Percentiles rank a stretch among this genome's conserved stretches.
Conservation (phyloP, 768 basidiomycete species). For the Leccinum disarticulatum region DNA sequence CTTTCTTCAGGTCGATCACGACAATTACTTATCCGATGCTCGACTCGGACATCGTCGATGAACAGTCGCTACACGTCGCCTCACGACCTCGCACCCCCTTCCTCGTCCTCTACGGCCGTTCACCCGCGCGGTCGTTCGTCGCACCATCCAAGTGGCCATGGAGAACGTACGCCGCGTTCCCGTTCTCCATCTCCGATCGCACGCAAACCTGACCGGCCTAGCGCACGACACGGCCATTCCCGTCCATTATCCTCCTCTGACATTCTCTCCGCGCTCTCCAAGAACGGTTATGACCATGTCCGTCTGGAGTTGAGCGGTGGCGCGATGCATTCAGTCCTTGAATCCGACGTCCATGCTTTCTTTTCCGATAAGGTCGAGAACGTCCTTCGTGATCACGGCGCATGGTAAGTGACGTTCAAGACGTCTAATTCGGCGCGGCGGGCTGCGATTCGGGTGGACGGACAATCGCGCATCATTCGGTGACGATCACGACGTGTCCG, state of each 20-base stretch:
- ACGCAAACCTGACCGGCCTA: conserved; percentile 37
- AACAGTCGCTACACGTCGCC: conserved; percentile 19
- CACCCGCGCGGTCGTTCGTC: conserved; percentile 30
- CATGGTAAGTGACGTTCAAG: conserved; percentile 82
- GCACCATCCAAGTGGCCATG: conserved; percentile 16
- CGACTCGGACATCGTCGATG: conserved; percentile 5
- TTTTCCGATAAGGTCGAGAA: conserved; percentile 67
- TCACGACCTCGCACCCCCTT: conserved; percentile 24
- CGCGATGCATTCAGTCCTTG: conserved; percentile 49
- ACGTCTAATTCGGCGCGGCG: conserved; percentile 61
- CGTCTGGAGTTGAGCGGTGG: conserved; percentile 51
- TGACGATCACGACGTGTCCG: conserved; percentile 49
- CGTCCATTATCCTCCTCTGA: conserved; percentile 22
- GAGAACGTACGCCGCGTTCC: conserved; percentile 26
- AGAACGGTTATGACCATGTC: conserved; percentile 68
- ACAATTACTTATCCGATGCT: conserved; percentile 2
- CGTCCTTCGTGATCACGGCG: conserved; percentile 66
- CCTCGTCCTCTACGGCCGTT: conserved; percentile 38
- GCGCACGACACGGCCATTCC: conserved; percentile 22
- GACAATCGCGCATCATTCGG: conserved; percentile 58
- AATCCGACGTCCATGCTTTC: conserved; percentile 67
- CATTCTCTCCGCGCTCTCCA: conserved; percentile 45
- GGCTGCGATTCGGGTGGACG: conserved; percentile 54
- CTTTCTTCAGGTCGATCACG: conserved; percentile 12
- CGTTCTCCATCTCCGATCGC: conserved; percentile 44